Evolutionary conservation across 1,139 yeast genomes (phyloP), one percentile per base, ranked within the genome.

Genomic region (Hemisphaericaspora xylofermentans): DNA sequence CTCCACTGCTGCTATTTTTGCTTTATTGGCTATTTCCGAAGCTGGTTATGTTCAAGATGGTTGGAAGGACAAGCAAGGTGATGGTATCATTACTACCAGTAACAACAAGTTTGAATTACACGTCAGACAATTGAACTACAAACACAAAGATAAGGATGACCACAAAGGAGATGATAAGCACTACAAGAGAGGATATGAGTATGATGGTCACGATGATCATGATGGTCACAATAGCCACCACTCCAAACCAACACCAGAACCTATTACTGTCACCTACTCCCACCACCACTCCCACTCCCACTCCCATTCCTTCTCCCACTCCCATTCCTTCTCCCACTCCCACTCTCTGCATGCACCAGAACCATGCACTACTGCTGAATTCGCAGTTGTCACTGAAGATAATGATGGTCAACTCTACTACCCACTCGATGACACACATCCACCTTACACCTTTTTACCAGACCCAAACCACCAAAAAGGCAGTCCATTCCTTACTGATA

Each of bases 91-190:
- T 52, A 67, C 66, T 57, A 62, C 71, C 45, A 58, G 60, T 43
- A 74, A 68, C 44, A 77, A 76, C 44, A 76, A 71, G 57, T 33
- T 34, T 18, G 38, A 34, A 35, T 57, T 41, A 43, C 53, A 16
- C 22, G 35, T 37, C 27, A 40, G 26, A 15, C 24, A 22, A 8
- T 24, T 26, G 27, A 35, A 21, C 3, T 16, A 12, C n/a, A 19
- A 14, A 4, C 24, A 22, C 2, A 36, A 60, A 36, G 50, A 52
- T 17, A 30, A 28, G 25, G 9, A 17, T 25, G 36, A 19, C 5
- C 22, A 33, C 19, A 39, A 33, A 16, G 19, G 25, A 16, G 62
- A n/a, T n/a, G n/a, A n/a, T n/a, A n/a, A n/a, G n/a, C n/a, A n/a
- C 58, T 42, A 26, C 13, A 6, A 37, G 42, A 40, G 32, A 29